phyloP scores from a whole-genome alignment of 352 stramenopile species.

The Globisporangium viniferum region DNA sequence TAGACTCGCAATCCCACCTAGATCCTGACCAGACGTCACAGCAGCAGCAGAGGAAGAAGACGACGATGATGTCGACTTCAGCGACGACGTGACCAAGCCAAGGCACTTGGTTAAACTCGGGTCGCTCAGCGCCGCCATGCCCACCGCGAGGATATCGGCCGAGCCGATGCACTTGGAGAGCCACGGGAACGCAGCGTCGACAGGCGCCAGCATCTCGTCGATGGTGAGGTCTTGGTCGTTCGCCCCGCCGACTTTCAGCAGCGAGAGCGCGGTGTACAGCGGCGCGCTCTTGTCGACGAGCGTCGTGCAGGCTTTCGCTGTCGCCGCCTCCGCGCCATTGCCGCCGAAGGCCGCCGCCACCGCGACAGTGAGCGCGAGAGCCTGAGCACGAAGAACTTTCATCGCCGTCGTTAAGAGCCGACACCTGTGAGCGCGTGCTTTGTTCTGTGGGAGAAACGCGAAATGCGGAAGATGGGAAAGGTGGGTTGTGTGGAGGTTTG shows the following conservation, averaged over 20 bases:
- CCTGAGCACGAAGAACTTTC: background rate
- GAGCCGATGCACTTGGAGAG: slow-evolving; percentile 35
- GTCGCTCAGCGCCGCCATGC: slow-evolving; percentile 23
- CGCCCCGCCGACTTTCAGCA: slow-evolving; percentile 14
- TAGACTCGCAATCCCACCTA: background rate
- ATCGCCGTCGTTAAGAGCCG: background rate
- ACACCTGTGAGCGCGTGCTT: background rate
- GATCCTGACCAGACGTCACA: background rate
- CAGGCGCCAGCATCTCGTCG: slow-evolving; percentile 25
- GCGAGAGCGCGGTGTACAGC: slow-evolving; percentile 22
- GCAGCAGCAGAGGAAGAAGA: background rate
- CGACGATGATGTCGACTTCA: background rate
- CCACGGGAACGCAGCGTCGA: slow-evolving; percentile 33
- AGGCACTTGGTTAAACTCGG: slow-evolving; percentile 25
- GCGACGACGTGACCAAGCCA: slow-evolving; percentile 11
- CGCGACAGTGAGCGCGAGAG: background rate
- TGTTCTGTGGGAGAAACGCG: background rate
- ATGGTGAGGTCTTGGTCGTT: slow-evolving; percentile 26
- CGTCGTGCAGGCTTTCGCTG: slow-evolving; percentile 12
- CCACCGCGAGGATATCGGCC: slow-evolving; percentile 26
- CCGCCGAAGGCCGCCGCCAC: background rate
- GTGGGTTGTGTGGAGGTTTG: no score
- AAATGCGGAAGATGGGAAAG: background rate
- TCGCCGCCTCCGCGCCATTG: background rate
- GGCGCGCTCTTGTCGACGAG: slow-evolving; percentile 17